A percentile compares a stretch with the other conserved stretches of the same genome.
phyloP scores from a whole-genome alignment of 805 yeast genomes.

The Hanseniaspora guilliermondii region DNA sequence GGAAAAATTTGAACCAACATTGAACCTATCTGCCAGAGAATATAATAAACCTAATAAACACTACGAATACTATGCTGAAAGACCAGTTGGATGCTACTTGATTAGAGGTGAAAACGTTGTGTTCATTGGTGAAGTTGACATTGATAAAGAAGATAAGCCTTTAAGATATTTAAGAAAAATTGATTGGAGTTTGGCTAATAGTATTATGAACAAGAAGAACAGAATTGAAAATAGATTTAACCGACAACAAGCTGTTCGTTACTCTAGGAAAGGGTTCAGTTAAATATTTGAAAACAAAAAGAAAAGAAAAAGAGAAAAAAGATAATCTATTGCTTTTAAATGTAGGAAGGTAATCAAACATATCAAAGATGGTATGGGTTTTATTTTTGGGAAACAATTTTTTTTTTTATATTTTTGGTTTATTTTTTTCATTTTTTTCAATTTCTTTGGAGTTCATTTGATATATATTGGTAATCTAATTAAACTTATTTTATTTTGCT shows the following conservation, averaged over 20 bases:
- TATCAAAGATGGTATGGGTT: background rate
- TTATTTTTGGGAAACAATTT: background rate
- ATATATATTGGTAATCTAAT: conserved; percentile 5
- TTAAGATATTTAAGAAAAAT: conserved; percentile 44
- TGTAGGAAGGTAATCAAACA: background rate
- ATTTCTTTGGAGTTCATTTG: background rate
- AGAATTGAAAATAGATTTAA: conserved; percentile 31
- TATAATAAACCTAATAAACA: background rate
- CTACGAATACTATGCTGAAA: conserved; percentile 47
- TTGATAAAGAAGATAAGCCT: conserved; percentile 69
- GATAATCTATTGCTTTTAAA: background rate
- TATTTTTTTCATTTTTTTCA: background rate
- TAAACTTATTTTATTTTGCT: conserved; percentile 11
- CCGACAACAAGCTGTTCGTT: conserved; percentile 35
- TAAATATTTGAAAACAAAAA: conserved; percentile 21
- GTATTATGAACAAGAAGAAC: conserved; percentile 26
- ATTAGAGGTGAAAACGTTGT: conserved; percentile 95
- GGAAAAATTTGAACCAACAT: background rate
- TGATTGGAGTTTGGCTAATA: conserved; percentile 50
- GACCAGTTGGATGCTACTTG: conserved; percentile 65
- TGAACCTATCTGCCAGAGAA: conserved; percentile 18
- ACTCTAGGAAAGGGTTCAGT: conserved; percentile 43
- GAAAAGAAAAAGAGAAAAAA: background rate
- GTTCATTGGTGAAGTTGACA: conserved; percentile 84
- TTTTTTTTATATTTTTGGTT: background rate